Evolutionary conservation across 257 asterid genomes (phyloP).

Genomic region (Misopates orontium): DNA sequence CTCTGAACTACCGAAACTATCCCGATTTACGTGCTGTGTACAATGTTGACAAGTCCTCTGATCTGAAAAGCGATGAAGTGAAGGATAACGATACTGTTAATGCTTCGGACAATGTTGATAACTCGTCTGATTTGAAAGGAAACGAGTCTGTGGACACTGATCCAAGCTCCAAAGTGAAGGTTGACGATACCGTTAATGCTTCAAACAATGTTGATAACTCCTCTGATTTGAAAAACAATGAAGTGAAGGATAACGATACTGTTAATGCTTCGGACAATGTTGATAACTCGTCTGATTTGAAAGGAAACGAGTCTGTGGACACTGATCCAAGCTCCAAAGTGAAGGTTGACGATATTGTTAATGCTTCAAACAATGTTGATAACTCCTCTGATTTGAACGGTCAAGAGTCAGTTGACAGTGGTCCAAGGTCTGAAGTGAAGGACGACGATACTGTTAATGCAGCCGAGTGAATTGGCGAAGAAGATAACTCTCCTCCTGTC

Average conservation of each 20-base stretch:
- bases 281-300: slow-evolving; percentile 5
- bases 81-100: neutral
- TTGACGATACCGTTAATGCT: slow-evolving; percentile 18
- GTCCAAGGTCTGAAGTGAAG: neutral
- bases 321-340: slow-evolving; percentile 14
- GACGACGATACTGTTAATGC: neutral
- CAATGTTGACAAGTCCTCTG: neutral
- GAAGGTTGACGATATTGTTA: slow-evolving; percentile 16
- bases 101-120: neutral
- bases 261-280: neutral
- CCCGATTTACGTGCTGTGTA: slow-evolving; percentile 52
- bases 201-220: slow-evolving; percentile 10
- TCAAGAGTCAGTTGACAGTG: too few species aligned
- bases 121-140: slow-evolving; percentile 8
- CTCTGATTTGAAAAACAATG: too few species aligned
- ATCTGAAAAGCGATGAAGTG: slow-evolving; percentile 2
- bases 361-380: slow-evolving; percentile 20
- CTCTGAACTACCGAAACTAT: slow-evolving; percentile 79
- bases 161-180: slow-evolving; percentile 20
- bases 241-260: neutral
- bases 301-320: slow-evolving; percentile 16
- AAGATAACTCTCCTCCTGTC: neutral
- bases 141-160: slow-evolving; percentile 18
- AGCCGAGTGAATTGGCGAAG: neutral
- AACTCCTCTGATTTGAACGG: neutral